phyloP scores from a whole-genome alignment of 75 land plant genomes.

The Picea sitchensis region DNA sequence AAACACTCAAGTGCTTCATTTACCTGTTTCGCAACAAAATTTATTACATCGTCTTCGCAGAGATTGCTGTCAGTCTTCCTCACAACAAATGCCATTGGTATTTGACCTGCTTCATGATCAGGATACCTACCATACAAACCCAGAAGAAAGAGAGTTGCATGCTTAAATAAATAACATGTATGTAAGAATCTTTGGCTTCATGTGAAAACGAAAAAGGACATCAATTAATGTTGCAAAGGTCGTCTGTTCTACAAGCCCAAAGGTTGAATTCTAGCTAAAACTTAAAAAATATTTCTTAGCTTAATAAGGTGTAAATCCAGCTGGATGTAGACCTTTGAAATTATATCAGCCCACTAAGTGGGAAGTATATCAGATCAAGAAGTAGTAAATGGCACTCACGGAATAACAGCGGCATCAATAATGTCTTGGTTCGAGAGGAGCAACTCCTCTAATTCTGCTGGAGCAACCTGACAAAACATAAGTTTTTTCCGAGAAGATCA shows the following conservation, averaged over 20 bases:
- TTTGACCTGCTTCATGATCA: conserved; percentile 44
- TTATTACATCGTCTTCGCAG: conserved; percentile 26
- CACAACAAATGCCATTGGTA: conserved; percentile 58
- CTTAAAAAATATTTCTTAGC: no score
- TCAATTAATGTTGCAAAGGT: background rate
- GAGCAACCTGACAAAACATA: conserved; percentile 49
- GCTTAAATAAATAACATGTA: background rate
- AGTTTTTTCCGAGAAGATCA: background rate
- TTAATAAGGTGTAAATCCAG: no score
- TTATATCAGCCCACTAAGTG: no score
- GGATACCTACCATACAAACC: conserved; percentile 28
- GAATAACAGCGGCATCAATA: conserved; percentile 66
- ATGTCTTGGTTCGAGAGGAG: conserved; percentile 59
- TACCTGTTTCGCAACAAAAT: conserved; percentile 45
- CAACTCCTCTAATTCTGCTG: conserved; percentile 70
- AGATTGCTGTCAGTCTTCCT: conserved; percentile 19
- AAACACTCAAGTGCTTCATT: background rate
- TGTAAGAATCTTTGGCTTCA: conserved; percentile 1
- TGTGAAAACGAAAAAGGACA: background rate
- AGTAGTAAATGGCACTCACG: conserved; percentile 5
- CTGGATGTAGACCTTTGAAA: no score
- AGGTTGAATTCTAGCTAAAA: no score
- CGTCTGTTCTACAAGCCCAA: no score
- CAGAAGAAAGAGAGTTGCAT: no score
- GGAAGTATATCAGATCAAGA: background rate